Base-by-base conservation (phyloP, 768 basidiomycete genomes). In the Rhodosporidiobolus sp. region DNA sequence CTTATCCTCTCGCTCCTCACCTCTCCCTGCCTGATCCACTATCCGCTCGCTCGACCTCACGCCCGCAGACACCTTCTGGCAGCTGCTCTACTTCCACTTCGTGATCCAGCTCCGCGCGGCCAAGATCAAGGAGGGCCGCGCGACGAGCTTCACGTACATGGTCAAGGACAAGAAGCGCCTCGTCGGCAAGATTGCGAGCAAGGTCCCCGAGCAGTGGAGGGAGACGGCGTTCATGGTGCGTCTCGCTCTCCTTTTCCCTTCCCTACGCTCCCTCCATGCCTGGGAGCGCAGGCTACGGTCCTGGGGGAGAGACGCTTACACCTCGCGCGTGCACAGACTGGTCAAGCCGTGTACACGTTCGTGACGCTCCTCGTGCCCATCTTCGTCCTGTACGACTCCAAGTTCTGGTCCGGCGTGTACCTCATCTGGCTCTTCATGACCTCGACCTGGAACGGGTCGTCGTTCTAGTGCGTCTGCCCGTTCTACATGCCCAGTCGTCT, bases 41-140 rank as follows among this genome's bases (percentile, higher is more conserved):
- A 58, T 32, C 38, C 54, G 46, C 26, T 24, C 22, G n/a, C 57
- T 59, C 3, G 2, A 35, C 26, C 32, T 45, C 19, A 0, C 56
- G 24, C 24, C 12, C 43, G 55, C 74, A 98, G 94, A 96, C 81
- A 83, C 91, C 48, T 85, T 91, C 46, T 98, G 95, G 95, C 95
- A 98, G 83, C 78, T 89, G 43, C 81, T 93, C 38, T 98, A 98
- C 79, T 97, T 92, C 90, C 95, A 96, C 88, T 92, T 95, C 80
- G 87, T 98, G 61, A 86, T 95, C 53, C 85, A 95, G 70, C 89
- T 95, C 73, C 89, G 93, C 35, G 88, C 89, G 65, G 87, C 85
- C 50, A 96, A 97, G 84, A 92, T 98, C 71, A 94, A 94, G 11
- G 94, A 94, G 3, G 88, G 94, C 80, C 86, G 95, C 20, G 89